Base-by-base conservation (phyloP, 2,329 filamentous ascomycete genomes). In the Claviceps citrina region DNA sequence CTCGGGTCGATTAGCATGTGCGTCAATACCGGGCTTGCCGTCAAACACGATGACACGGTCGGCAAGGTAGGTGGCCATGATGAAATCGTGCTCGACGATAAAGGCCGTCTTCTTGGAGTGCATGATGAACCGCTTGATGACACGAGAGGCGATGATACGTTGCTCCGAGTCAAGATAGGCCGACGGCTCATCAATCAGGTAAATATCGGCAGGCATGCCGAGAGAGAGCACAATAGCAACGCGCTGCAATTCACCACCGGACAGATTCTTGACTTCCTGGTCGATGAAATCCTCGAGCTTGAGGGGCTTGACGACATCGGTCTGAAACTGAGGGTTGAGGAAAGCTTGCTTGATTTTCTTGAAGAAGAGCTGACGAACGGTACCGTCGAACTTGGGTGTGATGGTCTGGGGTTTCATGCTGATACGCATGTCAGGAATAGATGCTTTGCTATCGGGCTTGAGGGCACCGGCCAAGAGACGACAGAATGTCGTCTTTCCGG, bases 81-180 rank as follows among this genome's bases (percentile, higher is more conserved):
- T 94, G 70, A 98, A 96, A 73, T 98, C 91, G 81, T 98, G 91
- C 78, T 98, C 91, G 60, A 98, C 89, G 51, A 98, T 78, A 62
- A 98, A 98, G 38, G 91, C 91, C 0, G 91, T 98, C 77, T 96
- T 96, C 78, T 96, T 96, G 54, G 86, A 80, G 70, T 98, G 89
- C 91, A 98, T 98, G 65, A 98, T 98, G 73, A 93, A 98, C 50
- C 91, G 82, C 73, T 98, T 98, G 69, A 98, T 98, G 59, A 98
- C 93, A 58, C 87, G 82, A 34, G 89, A 82, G 46, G 87, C 89
- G 53, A 98, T 80, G 57, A 98, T 94, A 82, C 91, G 89, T 67
- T 98, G 91, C 67, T 98, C 91, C 37, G 91, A 96, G 62, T 98
- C 91, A 43, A 98, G 82, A 64, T 98, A 98, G 46, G 87, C 87